A percentile compares a stretch with the other conserved stretches of the same genome.
Conservation (phyloP, 2,329 filamentous ascomycete species). For the Alternaria tenuissima region DNA sequence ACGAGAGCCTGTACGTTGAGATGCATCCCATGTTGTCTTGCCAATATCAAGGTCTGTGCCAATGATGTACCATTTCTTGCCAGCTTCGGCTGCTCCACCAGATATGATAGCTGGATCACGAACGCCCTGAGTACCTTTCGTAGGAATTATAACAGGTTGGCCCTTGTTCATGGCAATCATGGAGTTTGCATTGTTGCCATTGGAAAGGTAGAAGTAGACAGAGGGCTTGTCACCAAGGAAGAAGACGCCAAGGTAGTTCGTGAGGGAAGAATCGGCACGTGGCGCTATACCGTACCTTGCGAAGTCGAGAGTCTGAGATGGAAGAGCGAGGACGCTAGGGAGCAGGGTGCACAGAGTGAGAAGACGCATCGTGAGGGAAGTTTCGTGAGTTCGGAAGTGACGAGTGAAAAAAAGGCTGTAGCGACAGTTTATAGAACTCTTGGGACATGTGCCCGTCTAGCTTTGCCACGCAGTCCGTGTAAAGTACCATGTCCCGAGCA, state of each 20-base stretch:
- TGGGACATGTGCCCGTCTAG: background rate
- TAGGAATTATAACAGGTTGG: slow-evolving; percentile 59
- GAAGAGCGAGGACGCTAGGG: slow-evolving; percentile 22
- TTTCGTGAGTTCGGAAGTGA: background rate
- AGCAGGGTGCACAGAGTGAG: slow-evolving; percentile 15
- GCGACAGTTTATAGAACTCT: background rate
- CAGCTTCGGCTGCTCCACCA: slow-evolving; percentile 57
- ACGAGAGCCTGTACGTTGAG: slow-evolving; percentile 61
- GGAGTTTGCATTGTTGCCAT: slow-evolving; percentile 60
- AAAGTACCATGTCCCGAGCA: background rate
- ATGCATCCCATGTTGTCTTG: slow-evolving; percentile 62
- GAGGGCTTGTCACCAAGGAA: slow-evolving; percentile 64
- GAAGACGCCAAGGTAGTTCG: slow-evolving; percentile 63
- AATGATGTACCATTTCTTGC: slow-evolving; percentile 64
- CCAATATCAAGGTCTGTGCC: slow-evolving; percentile 64
- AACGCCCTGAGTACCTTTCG: slow-evolving; percentile 61
- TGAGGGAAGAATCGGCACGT: slow-evolving; percentile 51
- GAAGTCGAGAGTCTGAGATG: slow-evolving; percentile 33
- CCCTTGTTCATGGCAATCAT: slow-evolving; percentile 61
- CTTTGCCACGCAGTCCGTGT: background rate
- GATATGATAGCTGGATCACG: slow-evolving; percentile 61
- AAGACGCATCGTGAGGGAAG: slow-evolving; percentile 24
- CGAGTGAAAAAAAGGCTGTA: background rate
- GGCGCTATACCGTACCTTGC: slow-evolving; percentile 23
- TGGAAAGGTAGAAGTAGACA: slow-evolving; percentile 64